phyloP scores from a whole-genome alignment of 768 basidiomycete species.

The Auricularia sp. region DNA sequence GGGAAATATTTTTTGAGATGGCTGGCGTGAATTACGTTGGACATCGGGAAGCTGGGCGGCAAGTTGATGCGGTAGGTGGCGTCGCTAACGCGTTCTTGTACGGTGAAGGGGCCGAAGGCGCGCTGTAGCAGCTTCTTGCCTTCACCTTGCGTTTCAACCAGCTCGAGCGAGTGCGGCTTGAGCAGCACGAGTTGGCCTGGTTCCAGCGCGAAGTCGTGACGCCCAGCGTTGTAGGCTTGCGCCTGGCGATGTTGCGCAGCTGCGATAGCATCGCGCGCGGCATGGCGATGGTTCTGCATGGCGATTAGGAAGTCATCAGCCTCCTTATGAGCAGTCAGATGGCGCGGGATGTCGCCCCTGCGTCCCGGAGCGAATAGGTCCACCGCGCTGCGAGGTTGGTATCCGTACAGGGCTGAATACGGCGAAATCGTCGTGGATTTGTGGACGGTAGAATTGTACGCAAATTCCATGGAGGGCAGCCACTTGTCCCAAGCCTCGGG shows the following conservation, averaged over 20 bases:
- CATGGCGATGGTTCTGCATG: not conserved
- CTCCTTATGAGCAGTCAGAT: not conserved
- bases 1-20: too few relatives aligned
- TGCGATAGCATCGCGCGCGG: not conserved
- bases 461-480: slow-evolving; percentile 31
- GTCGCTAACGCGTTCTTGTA: too few relatives aligned
- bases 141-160: too few relatives aligned
- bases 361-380: not conserved
- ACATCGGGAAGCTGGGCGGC: too few relatives aligned
- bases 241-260: not conserved
- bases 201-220: not conserved
- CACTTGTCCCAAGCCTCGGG: slow-evolving; percentile 34
- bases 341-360: not conserved
- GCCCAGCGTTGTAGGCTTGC: not conserved
- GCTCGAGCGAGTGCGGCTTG: too few relatives aligned
- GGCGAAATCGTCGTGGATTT: slow-evolving; percentile 25
- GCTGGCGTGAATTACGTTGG: too few relatives aligned
- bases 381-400: slow-evolving; percentile 14
- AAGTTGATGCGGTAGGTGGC: too few relatives aligned
- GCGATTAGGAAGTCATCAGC: not conserved
- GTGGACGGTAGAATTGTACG: slow-evolving; percentile 28
- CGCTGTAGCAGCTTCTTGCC: too few relatives aligned
- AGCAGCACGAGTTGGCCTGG: not conserved
- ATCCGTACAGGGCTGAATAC: slow-evolving; percentile 27
- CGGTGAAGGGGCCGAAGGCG: too few relatives aligned